Conservation (phyloP, 2,329 filamentous ascomycete genomes). For the Myriangium duriaei region DNA sequence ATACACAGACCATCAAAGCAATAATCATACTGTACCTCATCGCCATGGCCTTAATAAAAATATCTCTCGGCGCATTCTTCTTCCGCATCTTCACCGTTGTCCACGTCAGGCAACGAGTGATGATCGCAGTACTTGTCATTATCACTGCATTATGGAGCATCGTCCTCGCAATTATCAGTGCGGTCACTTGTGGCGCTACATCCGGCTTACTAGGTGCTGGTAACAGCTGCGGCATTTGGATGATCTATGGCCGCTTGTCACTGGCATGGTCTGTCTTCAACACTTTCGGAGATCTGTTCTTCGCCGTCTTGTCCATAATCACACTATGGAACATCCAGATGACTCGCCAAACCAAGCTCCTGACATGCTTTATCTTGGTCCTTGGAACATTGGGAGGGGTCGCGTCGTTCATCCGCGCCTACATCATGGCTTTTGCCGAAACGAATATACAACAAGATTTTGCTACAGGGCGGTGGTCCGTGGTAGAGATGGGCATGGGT, state of each 20-base stretch:
- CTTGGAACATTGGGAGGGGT: conserved; percentile 1
- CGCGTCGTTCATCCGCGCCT: conserved; percentile 1
- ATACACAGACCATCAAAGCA: background rate
- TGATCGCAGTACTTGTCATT: background rate
- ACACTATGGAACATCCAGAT: conserved; percentile 20
- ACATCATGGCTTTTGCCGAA: background rate
- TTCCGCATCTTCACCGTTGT: background rate
- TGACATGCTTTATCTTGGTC: conserved; percentile 1
- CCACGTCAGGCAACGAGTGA: background rate
- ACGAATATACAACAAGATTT: background rate
- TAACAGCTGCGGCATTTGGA: background rate
- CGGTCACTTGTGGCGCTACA: background rate
- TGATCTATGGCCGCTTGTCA: background rate
- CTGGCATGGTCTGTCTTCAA: conserved; percentile 17
- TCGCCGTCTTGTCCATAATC: conserved; percentile 21
- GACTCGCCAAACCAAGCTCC: background rate
- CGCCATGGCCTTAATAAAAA: background rate
- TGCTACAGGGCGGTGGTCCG: background rate
- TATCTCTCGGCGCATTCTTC: background rate
- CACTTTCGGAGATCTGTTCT: conserved; percentile 25
- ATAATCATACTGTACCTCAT: background rate
- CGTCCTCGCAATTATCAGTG: background rate
- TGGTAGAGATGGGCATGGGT: background rate
- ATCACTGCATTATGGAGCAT: background rate
- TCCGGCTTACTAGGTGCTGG: background rate